Base-by-base conservation (phyloP, 345 rosid species). In the Zanthoxylum bungeanum region DNA sequence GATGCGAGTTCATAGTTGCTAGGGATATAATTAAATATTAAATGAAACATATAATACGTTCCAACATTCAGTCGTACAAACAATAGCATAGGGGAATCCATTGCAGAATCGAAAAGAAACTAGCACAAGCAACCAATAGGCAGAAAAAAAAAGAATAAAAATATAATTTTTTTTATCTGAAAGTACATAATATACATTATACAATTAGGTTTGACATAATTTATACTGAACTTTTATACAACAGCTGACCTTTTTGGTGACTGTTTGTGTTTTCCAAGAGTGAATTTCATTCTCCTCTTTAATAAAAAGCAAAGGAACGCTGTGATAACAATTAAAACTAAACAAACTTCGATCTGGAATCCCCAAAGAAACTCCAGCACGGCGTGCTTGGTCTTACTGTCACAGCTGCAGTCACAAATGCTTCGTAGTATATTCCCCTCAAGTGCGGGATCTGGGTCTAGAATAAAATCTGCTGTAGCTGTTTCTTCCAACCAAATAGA, bases 391-490 rank as follows among this genome's bases (percentile, higher is more conserved):
- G 69, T 62, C 66, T 53, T 77, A 61, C 74, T 31, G 8, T 73
- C 59, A 52, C 77, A 68, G 81, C 64, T 59, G 68, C 93, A 89
- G 64, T 84, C 81, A 60, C 80, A 84, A 8, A 34, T 51, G 74
- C 90, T 84, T 70, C 53, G 66, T 47, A 75, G 74, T 67, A 58
- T 37, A 10, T 47, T 79, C 64, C 63, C 88, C n/a, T 51, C 57
- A 2, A 69, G 10, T 37, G 73, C 31, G 71, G 69, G 75, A 49
- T 87, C 89, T 14, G 96, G 94, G 62, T 89, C 91, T 21, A 95
- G 96, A 78, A 92, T 84, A 57, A 95, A 95, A 80, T 92, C 97
- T 30, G 85, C 62, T 4, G 76, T 82, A 10, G 93, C 91, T 40
- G 75, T 78, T 53, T 87, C 92, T 67, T 87, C 96, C 73, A 89